Base-by-base conservation (phyloP, 2,329 filamentous ascomycete species). In the Aspergillus floridensis region DNA sequence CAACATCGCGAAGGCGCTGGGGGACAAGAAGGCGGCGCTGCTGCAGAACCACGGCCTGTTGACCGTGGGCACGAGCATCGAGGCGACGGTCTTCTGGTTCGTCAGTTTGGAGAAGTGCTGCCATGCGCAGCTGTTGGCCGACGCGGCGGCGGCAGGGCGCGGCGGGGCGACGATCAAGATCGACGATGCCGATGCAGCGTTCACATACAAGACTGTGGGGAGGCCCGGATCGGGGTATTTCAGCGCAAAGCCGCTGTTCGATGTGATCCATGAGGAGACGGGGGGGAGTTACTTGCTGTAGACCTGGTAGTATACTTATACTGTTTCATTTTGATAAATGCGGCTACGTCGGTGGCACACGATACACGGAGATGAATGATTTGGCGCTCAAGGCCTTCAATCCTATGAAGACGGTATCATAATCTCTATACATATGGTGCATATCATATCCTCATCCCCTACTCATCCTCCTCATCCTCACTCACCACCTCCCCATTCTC, bases 231-330 rank as follows among this genome's bases (percentile, higher is more conserved):
- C 85, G 0, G 89, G 89, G 0, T 91, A 84, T 80, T 92, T 92
- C 70, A 86, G 82, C 66, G 89, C 86, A 5, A 87, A 87, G 76
- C 88, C 89, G 16, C 66, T 88, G 63, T 92, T 92, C 76, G 88
- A 91, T 76, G 75, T 90, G 46, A 84, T 89, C 62, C 82, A 87
- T 67, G 82, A 82, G 70, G 84, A 88, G 75, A 84, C 81, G 2
- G 76, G 77, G 22, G 83, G 82, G 2, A 82, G 82, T 11, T 86
- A 86, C 70, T 67, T 86, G 63, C 50, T 58, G 7, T 66, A 61
- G 32, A 14, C 19, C 26, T 10, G 26, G 5, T 29, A 10, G 7
- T 12, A 29, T 38, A 29, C 26, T 29, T 19, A 29, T 38, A 29
- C 26, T 29, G 7, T 29, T 10, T 29, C 0, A 29, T 2, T 2